Percentiles rank a stretch among this genome's conserved stretches.
Conservation (phyloP, 106 monocot species). For the Phalaenopsis equestris region DNA sequence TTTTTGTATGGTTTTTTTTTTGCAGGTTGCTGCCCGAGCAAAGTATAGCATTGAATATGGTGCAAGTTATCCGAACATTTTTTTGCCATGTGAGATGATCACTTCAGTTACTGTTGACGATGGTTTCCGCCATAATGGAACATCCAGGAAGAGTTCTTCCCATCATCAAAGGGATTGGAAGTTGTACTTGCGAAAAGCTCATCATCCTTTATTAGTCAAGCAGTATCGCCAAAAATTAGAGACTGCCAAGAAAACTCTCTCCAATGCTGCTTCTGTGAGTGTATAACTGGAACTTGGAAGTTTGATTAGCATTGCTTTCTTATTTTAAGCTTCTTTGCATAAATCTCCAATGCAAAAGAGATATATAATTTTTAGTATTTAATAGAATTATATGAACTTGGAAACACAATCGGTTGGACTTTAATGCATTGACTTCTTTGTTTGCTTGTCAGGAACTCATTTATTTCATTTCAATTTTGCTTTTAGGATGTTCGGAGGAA, state of each 20-base stretch:
- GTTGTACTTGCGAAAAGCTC: slow-evolving; percentile 54
- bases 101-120: slow-evolving; percentile 1
- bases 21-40: slow-evolving; percentile 69
- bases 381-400: not conserved
- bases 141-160: slow-evolving; percentile 11
- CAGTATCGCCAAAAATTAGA: slow-evolving; percentile 46
- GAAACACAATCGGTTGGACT: not conserved
- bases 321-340: not conserved
- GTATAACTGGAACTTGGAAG: not conserved
- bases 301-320: slow-evolving; percentile 1
- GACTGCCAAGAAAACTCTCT: slow-evolving; percentile 50
- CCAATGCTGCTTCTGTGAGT: slow-evolving; percentile 57
- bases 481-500: slow-evolving; percentile 61
- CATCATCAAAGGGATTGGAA: slow-evolving; percentile 47
- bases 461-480: not conserved
- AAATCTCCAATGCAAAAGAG: not conserved
- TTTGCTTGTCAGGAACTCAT: not conserved
- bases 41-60: slow-evolving; percentile 73
- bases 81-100: slow-evolving; percentile 18
- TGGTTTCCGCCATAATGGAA: not conserved
- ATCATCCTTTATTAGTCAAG: slow-evolving; percentile 68
- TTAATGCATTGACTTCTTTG: not conserved
- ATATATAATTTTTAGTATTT: not conserved
- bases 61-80: slow-evolving; percentile 60
- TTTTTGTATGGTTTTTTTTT: not conserved